Percentiles rank a stretch among this genome's conserved stretches.
Conservation (phyloP, 2,329 filamentous ascomycete species). For the Cordyceps militaris region DNA sequence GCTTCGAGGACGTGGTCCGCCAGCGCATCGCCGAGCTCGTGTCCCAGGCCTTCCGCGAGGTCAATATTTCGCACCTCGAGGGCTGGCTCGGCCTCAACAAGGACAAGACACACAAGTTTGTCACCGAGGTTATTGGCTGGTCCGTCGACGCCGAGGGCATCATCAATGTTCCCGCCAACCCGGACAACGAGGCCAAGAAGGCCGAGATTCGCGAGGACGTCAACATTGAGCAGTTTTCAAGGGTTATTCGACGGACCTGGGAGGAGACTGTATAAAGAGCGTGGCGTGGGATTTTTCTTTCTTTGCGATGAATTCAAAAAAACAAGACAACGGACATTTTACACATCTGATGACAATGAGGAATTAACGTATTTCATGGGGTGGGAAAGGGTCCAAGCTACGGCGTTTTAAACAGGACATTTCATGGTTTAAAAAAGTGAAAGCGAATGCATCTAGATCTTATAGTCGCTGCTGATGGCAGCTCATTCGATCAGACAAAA, state of each 20-base stretch:
- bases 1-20: constrained; percentile 91
- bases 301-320: not conserved
- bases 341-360: constrained; percentile 8
- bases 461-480: not conserved
- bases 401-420: constrained; percentile 15
- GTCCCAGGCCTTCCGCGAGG: constrained; percentile 70
- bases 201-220: constrained; percentile 94
- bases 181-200: constrained; percentile 96
- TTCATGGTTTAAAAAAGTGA: constrained; percentile 9
- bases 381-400: constrained; percentile 10
- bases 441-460: constrained; percentile 10
- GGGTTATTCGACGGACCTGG: constrained; percentile 77
- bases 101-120: constrained; percentile 66
- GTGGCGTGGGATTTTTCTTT: not conserved
- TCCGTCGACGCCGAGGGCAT: constrained; percentile 58
- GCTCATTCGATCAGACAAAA: not conserved
- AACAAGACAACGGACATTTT: not conserved
- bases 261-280: constrained; percentile 52
- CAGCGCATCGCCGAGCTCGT: constrained; percentile 84
- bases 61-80: constrained; percentile 61
- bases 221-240: constrained; percentile 76
- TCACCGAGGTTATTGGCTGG: constrained; percentile 83
- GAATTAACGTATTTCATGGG: constrained; percentile 10
- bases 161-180: constrained; percentile 80
- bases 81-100: constrained; percentile 68